A percentile compares a stretch with the other conserved stretches of the same genome.
phyloP scores from a whole-genome alignment of 176 grass and related monocot species.

The Miscanthus lutarioriparius region DNA sequence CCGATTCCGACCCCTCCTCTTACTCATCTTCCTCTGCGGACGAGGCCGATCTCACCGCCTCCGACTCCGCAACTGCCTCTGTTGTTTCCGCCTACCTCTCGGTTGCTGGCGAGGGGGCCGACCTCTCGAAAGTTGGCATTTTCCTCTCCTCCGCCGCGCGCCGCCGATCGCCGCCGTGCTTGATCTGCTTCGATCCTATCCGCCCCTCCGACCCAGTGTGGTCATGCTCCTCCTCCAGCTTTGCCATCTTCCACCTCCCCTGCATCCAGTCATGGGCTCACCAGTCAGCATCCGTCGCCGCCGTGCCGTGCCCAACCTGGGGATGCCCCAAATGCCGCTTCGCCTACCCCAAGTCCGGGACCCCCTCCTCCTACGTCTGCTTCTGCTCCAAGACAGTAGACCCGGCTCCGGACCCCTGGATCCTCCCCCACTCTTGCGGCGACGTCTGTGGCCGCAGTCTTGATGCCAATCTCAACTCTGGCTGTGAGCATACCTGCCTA shows the following conservation, averaged over 20 bases:
- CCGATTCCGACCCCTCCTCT: constrained; percentile 44
- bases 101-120: constrained; percentile 37
- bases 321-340: constrained; percentile 93
- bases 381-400: constrained; percentile 79
- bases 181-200: constrained; percentile 90
- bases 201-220: constrained; percentile 70
- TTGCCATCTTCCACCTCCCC: constrained; percentile 80
- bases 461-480: constrained; percentile 34
- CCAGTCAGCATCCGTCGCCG: constrained; percentile 48
- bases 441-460: constrained; percentile 67
- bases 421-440: constrained; percentile 87
- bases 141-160: constrained; percentile 85
- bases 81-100: constrained; percentile 60
- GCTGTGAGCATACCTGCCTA: constrained; percentile 76
- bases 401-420: constrained; percentile 76
- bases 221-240: constrained; percentile 78
- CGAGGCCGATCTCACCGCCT: constrained; percentile 40
- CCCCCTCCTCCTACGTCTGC: constrained; percentile 71
- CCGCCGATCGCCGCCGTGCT: constrained; percentile 66
- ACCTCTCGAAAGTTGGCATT: constrained; percentile 76
- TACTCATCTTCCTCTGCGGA: constrained; percentile 48
- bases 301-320: constrained; percentile 61
- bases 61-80: constrained; percentile 53
- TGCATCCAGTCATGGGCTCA: constrained; percentile 95
- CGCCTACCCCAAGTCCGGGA: constrained; percentile 61